These are phyloP conservation scores for Apium graveolens DNA, from an alignment of 129 eudicot species.

Conservation along the genomic window DNA sequence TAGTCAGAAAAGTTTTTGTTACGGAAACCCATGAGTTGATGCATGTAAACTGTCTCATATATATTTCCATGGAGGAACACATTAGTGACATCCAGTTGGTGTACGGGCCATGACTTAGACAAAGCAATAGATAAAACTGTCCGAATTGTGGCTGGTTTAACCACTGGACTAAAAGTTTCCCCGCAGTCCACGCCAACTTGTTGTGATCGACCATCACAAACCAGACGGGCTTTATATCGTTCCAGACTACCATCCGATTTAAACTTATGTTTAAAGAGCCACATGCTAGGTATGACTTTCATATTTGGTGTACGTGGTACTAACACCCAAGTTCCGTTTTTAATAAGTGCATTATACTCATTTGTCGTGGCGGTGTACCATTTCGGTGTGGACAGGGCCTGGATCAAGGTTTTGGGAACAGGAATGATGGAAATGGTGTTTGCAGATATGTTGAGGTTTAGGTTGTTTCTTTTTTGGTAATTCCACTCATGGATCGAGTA, in stretches of 20 bases:
- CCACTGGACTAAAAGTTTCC: slow-evolving; percentile 1
- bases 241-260: not conserved
- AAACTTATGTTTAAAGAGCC: not conserved
- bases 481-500: too few relatives aligned
- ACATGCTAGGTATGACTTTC: not conserved
- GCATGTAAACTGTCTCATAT: not conserved
- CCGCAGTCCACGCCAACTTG: not conserved
- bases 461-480: too few relatives aligned
- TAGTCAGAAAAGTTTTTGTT: not conserved
- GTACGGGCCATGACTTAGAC: not conserved
- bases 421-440: not conserved
- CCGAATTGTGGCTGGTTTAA: not conserved
- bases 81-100: not conserved
- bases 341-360: not conserved
- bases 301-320: not conserved
- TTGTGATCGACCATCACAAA: not conserved
- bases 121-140: not conserved
- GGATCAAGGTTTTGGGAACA: not conserved
- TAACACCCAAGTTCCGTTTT: not conserved
- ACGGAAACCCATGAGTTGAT: not conserved
- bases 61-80: not conserved
- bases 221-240: not conserved
- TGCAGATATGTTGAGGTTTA: too few relatives aligned
- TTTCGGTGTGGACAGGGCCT: not conserved
- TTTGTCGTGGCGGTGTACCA: not conserved